Conservation (phyloP, 768 basidiomycete genomes). For the Lyophyllum shimeji region DNA sequence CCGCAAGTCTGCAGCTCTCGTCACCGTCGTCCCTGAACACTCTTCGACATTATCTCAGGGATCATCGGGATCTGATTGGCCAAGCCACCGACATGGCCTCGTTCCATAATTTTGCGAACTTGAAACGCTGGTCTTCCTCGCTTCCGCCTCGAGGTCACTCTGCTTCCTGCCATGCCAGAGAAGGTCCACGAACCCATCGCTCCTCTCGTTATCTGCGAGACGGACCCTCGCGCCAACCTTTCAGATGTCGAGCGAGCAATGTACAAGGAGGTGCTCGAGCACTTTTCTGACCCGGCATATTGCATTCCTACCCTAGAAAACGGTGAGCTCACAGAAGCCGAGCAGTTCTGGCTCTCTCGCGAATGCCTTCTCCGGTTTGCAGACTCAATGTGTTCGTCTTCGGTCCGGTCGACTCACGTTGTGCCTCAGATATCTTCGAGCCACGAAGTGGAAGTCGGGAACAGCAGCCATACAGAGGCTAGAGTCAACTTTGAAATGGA, state of each 20-base stretch:
- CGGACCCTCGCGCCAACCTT: conserved; percentile 35
- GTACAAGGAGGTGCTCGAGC: conserved; percentile 54
- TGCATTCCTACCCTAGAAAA: conserved; percentile 47
- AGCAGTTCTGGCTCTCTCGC: conserved; percentile 79
- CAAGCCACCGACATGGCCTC: not conserved
- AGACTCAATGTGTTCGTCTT: not conserved
- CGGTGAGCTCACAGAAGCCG: conserved; percentile 54
- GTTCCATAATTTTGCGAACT: not conserved
- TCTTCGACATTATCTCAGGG: not conserved
- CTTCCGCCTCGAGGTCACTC: conserved; percentile 1
- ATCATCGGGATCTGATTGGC: conserved; percentile 4
- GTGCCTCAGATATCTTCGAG: conserved; percentile 63
- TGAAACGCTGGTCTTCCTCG: not conserved
- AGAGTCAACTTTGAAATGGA: conserved; percentile 75
- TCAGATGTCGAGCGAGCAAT: conserved; percentile 45
- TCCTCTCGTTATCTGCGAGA: conserved; percentile 25
- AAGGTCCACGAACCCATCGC: conserved; percentile 36
- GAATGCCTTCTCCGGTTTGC: conserved; percentile 70
- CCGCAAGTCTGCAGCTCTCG: too few species aligned
- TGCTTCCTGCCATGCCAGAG: conserved; percentile 11
- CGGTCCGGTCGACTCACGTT: not conserved
- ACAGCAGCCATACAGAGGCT: conserved; percentile 64
- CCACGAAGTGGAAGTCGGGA: conserved; percentile 67
- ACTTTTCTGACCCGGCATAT: conserved; percentile 58
- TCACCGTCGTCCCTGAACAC: not conserved